Percentiles rank a stretch among this genome's conserved stretches.
phyloP scores from a whole-genome alignment of 129 eudicot species.

The Dittrichia graveolens region DNA sequence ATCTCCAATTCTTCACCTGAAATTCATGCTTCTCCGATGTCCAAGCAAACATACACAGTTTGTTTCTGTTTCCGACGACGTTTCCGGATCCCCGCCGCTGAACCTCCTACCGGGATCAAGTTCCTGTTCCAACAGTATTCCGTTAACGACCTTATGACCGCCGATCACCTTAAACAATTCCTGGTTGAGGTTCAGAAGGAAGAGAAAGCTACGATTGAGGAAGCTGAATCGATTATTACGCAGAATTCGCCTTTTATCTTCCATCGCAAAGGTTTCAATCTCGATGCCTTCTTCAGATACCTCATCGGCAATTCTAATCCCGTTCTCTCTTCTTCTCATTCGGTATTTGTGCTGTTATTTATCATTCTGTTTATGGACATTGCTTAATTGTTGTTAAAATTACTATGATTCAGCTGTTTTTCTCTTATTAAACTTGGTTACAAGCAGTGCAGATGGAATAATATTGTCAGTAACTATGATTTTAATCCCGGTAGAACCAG shows the following conservation, averaged over 20 bases:
- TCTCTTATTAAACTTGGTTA: background rate
- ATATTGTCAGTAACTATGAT: background rate
- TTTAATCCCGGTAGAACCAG: background rate
- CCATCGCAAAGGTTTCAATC: conserved; percentile 56
- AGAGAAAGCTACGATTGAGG: conserved; percentile 48
- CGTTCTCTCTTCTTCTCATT: conserved; percentile 48
- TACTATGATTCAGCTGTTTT: conserved; percentile 1
- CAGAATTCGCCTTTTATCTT: conserved; percentile 46
- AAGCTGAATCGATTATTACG: conserved; percentile 61
- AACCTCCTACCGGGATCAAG: conserved; percentile 58
- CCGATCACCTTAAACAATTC: conserved; percentile 50
- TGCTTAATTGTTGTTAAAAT: background rate
- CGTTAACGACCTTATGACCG: conserved; percentile 57
- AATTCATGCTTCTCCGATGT: conserved; percentile 29
- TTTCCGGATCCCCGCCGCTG: conserved; percentile 52
- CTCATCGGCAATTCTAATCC: conserved; percentile 57
- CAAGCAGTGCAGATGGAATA: background rate
- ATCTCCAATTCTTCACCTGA: conserved; percentile 31
- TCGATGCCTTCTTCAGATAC: conserved; percentile 69
- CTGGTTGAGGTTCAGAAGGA: conserved; percentile 65
- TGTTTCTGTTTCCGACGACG: conserved; percentile 76
- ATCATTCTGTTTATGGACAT: background rate
- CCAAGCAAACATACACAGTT: conserved; percentile 67
- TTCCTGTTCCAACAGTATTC: conserved; percentile 49
- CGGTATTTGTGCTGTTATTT: conserved; percentile 41